Conservation (phyloP, 768 basidiomycete species). For the Podaxis sp. region DNA sequence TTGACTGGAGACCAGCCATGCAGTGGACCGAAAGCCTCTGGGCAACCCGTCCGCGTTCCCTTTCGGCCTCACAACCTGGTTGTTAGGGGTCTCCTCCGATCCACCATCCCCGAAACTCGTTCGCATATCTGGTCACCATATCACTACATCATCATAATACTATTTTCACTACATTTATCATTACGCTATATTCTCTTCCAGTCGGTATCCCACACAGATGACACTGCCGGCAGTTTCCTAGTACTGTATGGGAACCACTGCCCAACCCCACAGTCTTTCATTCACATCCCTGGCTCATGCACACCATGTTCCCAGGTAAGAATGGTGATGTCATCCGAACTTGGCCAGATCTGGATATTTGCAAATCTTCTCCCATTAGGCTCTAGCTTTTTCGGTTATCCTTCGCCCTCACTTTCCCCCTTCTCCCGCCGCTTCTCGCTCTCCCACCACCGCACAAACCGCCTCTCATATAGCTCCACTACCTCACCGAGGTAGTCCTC, state of each 20-base stretch:
- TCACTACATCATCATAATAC: too few species aligned
- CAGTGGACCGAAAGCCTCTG: too few species aligned
- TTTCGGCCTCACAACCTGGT: too few species aligned
- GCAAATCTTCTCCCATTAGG: neutral
- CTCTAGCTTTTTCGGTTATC: neutral
- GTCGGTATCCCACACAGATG: neutral
- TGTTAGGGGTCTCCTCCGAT: too few species aligned
- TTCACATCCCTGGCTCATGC: neutral
- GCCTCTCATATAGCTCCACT: slow-evolving; percentile 63
- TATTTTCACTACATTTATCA: too few species aligned
- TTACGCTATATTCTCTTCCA: neutral
- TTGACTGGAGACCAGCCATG: too few species aligned
- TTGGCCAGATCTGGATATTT: neutral
- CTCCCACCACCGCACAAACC: slow-evolving; percentile 50
- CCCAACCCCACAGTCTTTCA: neutral
- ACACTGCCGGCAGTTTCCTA: neutral
- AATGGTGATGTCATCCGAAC: neutral
- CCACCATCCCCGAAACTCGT: too few species aligned
- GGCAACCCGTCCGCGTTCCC: too few species aligned
- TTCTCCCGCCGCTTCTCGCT: slow-evolving; percentile 15
- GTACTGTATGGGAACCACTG: neutral
- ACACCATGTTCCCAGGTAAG: neutral
- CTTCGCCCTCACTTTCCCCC: slow-evolving; percentile 3
- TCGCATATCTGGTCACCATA: too few species aligned
- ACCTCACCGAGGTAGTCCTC: slow-evolving; percentile 47